Conservation (phyloP, 106 monocot genomes). For the Vanilla planifolia region DNA sequence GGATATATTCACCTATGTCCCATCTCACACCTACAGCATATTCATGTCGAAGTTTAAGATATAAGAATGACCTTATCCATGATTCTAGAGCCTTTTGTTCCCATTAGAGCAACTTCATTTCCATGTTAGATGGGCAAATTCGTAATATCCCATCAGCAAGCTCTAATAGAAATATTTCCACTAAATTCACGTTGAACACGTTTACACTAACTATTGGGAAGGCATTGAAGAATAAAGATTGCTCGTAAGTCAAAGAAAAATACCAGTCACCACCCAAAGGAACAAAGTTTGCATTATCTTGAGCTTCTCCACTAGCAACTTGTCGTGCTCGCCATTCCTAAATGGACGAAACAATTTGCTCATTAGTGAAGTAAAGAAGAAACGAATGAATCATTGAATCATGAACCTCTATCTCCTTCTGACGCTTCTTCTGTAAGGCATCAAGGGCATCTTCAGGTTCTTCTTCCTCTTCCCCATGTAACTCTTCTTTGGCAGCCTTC, state of each 20-base stretch:
- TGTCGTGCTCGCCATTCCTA: conserved; percentile 81
- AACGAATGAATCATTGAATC: neutral
- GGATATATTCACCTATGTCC: no score
- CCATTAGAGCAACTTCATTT: no score
- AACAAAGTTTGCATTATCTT: conserved; percentile 92
- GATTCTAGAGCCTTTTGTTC: no score
- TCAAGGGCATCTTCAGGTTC: conserved; percentile 77
- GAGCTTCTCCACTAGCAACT: conserved; percentile 82
- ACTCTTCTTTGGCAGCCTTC: conserved; percentile 96
- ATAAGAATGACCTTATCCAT: no score
- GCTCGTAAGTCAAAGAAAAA: neutral
- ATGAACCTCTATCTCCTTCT: conserved; percentile 87
- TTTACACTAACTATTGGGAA: no score
- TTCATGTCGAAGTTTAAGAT: no score
- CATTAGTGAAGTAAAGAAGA: conserved; percentile 1
- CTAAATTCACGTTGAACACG: no score
- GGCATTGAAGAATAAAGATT: no score
- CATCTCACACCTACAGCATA: no score
- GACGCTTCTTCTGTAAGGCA: conserved; percentile 70
- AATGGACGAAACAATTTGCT: neutral
- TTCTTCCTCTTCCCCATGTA: conserved; percentile 73
- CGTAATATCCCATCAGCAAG: no score
- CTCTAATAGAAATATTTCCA: no score
- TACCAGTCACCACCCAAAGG: conserved; percentile 97
- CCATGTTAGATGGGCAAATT: no score